Percentiles rank a stretch among this genome's conserved stretches.
Conservation (phyloP, 2,329 filamentous ascomycete genomes). For the Bisporella sp. region DNA sequence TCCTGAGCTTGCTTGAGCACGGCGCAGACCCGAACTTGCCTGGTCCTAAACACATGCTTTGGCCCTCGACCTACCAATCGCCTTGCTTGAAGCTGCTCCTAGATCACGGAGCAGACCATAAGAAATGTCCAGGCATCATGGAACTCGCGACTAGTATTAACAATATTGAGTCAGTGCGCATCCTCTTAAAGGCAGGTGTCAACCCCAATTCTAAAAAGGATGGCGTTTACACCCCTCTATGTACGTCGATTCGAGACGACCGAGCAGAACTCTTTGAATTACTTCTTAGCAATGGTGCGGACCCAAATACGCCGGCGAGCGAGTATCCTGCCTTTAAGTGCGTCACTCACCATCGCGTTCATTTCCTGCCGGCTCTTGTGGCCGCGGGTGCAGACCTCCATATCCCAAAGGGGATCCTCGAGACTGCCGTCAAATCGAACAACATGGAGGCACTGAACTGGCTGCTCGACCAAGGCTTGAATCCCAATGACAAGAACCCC, state of each 20-base stretch:
- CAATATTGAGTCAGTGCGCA: slow-evolving; percentile 52
- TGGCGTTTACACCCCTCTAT: slow-evolving; percentile 60
- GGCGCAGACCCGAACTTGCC: slow-evolving; percentile 62
- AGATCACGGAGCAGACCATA: slow-evolving; percentile 49
- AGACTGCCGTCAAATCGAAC: slow-evolving; percentile 55
- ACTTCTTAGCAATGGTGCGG: slow-evolving; percentile 44
- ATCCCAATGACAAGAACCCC: slow-evolving; percentile 50
- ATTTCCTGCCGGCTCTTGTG: slow-evolving; percentile 52
- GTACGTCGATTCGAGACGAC: slow-evolving; percentile 62
- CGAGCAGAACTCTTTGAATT: slow-evolving; percentile 53
- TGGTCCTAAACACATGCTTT: slow-evolving; percentile 61
- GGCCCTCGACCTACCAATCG: slow-evolving; percentile 55
- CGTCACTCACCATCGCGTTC: slow-evolving; percentile 55
- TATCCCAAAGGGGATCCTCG: slow-evolving; percentile 57
- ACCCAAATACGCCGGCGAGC: slow-evolving; percentile 47
- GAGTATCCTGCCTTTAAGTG: slow-evolving; percentile 65
- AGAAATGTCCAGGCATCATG: slow-evolving; percentile 56
- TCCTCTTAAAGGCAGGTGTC: slow-evolving; percentile 52
- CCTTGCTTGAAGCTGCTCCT: slow-evolving; percentile 52
- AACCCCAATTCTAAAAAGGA: slow-evolving; percentile 57
- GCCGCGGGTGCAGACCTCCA: slow-evolving; percentile 53
- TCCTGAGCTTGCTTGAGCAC: slow-evolving; percentile 46
- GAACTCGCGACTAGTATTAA: slow-evolving; percentile 57
- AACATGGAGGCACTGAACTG: slow-evolving; percentile 53
- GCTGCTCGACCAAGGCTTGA: slow-evolving; percentile 53